A percentile compares a stretch with the other conserved stretches of the same genome.
These are phyloP conservation scores for Conidiobolus incongruus DNA, from an alignment of 371 early-diverging fungal species.

Conservation along the genomic window DNA sequence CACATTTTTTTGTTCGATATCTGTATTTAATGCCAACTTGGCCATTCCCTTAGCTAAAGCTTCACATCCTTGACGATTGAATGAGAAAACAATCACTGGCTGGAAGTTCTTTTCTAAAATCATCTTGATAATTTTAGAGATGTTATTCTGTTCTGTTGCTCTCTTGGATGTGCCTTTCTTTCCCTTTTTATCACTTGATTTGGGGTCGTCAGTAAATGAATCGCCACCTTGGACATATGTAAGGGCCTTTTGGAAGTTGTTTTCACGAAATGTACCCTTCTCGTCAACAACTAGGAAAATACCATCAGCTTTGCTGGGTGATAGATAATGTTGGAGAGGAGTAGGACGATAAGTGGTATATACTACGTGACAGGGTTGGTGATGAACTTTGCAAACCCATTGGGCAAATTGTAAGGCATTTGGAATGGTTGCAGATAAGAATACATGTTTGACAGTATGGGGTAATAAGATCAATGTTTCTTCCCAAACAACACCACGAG, in stretches of 20 bases:
- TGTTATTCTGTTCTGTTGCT: slow-evolving; percentile 28
- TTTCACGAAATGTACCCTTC: slow-evolving; percentile 81
- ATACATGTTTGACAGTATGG: slow-evolving; percentile 83
- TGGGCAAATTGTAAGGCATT: slow-evolving; percentile 99
- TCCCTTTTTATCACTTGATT: neutral
- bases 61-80: slow-evolving; percentile 96
- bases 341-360: slow-evolving; percentile 99
- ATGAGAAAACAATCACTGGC: slow-evolving; percentile 98
- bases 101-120: slow-evolving; percentile 81
- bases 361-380: slow-evolving; percentile 96
- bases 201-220: neutral
- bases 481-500: slow-evolving; percentile 99
- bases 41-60: slow-evolving; percentile 73
- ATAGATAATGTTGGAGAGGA: slow-evolving; percentile 93
- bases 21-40: slow-evolving; percentile 80
- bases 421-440: slow-evolving; percentile 99
- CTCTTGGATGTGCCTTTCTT: too few species aligned
- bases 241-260: slow-evolving; percentile 83
- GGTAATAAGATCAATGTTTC: slow-evolving; percentile 97
- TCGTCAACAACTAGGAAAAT: slow-evolving; percentile 93
- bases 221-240: slow-evolving; percentile 27
- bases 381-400: slow-evolving; percentile 95
- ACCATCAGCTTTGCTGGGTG: slow-evolving; percentile 83
- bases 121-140: slow-evolving; percentile 88
- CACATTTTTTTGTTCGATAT: slow-evolving; percentile 70